A percentile compares a stretch with the other conserved stretches of the same genome.
phyloP scores from a whole-genome alignment of 768 basidiomycete species.

The Antrodiella citrinella region DNA sequence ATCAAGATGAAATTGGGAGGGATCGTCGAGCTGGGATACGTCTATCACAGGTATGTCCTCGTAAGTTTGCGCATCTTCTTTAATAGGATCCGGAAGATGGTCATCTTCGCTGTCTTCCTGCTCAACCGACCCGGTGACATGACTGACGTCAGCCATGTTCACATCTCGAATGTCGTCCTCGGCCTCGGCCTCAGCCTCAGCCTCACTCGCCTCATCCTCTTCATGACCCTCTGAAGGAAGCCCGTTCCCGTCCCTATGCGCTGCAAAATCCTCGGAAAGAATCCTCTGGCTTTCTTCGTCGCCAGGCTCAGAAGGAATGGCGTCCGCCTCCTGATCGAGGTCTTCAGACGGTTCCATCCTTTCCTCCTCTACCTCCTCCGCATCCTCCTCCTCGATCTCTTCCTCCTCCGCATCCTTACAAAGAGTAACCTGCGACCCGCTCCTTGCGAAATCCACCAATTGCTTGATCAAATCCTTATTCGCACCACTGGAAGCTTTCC shows the following conservation, averaged over 20 bases:
- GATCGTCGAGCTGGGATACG: not conserved
- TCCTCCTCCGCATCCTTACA: slow-evolving; percentile 16
- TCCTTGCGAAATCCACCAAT: slow-evolving; percentile 47
- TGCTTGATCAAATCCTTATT: slow-evolving; percentile 33
- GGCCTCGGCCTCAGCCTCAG: slow-evolving; percentile 13
- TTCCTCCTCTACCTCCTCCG: slow-evolving; percentile 18
- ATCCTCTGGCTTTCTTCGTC: too few species aligned
- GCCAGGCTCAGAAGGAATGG: too few species aligned
- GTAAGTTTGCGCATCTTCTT: not conserved
- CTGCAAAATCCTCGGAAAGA: too few species aligned
- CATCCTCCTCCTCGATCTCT: slow-evolving; percentile 14
- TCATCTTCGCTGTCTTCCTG: slow-evolving; percentile 4
- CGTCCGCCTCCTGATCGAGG: too few species aligned
- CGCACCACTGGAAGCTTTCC: slow-evolving; percentile 4
- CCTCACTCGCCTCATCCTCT: slow-evolving; percentile 7
- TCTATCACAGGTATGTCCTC: not conserved
- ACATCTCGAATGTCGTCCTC: slow-evolving; percentile 15
- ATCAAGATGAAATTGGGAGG: not conserved
- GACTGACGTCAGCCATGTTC: slow-evolving; percentile 9
- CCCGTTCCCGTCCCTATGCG: not conserved
- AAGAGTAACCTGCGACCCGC: slow-evolving; percentile 29
- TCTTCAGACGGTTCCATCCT: too few species aligned
- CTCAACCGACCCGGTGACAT: not conserved
- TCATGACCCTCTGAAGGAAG: too few species aligned
- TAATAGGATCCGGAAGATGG: too few species aligned